These are phyloP conservation scores for Dalbergia oliveri DNA, from an alignment of 306 rosid species.

Conservation along the genomic window DNA sequence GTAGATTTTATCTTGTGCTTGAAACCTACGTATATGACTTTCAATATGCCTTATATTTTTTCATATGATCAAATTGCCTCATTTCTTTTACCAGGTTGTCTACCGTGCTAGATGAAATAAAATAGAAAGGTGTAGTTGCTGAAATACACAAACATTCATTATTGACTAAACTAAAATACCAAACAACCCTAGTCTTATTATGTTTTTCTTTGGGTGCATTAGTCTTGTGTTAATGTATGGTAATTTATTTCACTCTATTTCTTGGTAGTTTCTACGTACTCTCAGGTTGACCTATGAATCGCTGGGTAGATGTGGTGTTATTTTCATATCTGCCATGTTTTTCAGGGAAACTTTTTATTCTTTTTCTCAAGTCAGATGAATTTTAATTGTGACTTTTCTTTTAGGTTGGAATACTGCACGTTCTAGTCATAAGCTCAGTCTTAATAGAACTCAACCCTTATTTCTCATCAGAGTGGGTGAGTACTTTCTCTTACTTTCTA, in stretches of 20 bases:
- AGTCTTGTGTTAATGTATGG: constrained; percentile 8
- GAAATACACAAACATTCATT: no score
- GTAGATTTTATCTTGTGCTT: no score
- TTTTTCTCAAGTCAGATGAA: constrained; percentile 21
- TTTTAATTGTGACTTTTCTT: constrained; percentile 6
- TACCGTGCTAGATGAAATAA: no score
- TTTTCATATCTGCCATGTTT: constrained; percentile 20
- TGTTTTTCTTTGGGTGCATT: neutral
- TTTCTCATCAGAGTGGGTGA: neutral
- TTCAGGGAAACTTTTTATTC: neutral
- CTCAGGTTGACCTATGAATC: constrained; percentile 30
- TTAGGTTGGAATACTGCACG: constrained; percentile 2
- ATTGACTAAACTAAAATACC: no score
- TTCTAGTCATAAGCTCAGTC: constrained; percentile 23
- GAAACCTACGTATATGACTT: no score
- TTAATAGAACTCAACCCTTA: constrained; percentile 7
- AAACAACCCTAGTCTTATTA: neutral
- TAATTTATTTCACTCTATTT: constrained; percentile 5
- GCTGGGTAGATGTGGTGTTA: constrained; percentile 3
- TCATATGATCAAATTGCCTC: no score
- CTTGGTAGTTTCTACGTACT: constrained; percentile 21
- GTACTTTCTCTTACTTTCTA: constrained; percentile 22
- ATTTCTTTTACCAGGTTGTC: no score
- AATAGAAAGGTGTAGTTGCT: no score
- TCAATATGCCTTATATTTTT: no score